phyloP scores from a whole-genome alignment of 2,329 filamentous ascomycete genomes.

The Aspergillus versicolor region DNA sequence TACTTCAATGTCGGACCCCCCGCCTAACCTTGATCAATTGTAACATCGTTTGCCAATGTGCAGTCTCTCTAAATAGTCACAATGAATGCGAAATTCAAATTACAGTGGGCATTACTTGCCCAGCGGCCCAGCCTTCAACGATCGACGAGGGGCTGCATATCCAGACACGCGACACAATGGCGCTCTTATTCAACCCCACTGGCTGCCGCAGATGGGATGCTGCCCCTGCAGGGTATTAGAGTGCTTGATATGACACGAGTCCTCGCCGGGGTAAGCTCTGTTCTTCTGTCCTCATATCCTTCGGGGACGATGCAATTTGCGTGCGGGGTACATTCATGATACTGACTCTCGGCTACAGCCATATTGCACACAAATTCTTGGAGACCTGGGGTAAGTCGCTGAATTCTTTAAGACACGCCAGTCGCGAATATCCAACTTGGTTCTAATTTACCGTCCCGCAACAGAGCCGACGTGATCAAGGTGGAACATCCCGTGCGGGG shows the following conservation, averaged over 20 bases:
- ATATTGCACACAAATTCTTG: slow-evolving; percentile 95
- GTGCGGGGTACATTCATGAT: slow-evolving; percentile 5
- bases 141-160: slow-evolving; percentile 13
- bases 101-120: slow-evolving; percentile 24
- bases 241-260: slow-evolving; percentile 98
- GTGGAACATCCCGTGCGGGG: slow-evolving; percentile 88
- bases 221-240: slow-evolving; percentile 79
- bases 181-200: slow-evolving; percentile 42
- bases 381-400: slow-evolving; percentile 79
- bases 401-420: background rate
- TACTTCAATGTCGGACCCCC: background rate
- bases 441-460: background rate
- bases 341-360: slow-evolving; percentile 57
- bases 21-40: background rate
- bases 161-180: slow-evolving; percentile 25
- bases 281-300: background rate
- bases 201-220: slow-evolving; percentile 39
- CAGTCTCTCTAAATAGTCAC: background rate
- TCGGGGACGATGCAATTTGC: background rate
- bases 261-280: slow-evolving; percentile 74
- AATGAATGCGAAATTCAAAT: slow-evolving; percentile 27
- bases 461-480: slow-evolving; percentile 92
- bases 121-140: slow-evolving; percentile 19
- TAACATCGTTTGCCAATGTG: background rate
- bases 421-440: background rate